Conservation (phyloP, 495 filamentous ascomycete genomes). For the Penicillium alfredii region DNA sequence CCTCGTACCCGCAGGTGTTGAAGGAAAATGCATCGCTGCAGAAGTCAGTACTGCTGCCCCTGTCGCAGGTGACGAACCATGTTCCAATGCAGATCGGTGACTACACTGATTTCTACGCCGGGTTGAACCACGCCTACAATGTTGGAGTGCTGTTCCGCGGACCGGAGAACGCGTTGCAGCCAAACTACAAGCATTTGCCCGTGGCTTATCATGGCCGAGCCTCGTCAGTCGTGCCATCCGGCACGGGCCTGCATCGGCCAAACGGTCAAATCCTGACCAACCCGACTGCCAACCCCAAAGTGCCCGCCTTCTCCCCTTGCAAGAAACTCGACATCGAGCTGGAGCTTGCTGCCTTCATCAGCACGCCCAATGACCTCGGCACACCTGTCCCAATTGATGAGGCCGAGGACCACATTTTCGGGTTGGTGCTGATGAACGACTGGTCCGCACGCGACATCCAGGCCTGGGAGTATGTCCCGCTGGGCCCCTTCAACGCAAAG, state of each 20-base stretch:
- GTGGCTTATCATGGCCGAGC: conserved; percentile 85
- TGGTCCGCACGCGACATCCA: conserved; percentile 93
- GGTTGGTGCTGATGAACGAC: conserved; percentile 86
- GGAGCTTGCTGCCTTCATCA: conserved; percentile 80
- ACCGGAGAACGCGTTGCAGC: conserved; percentile 69
- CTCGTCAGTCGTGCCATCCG: conserved; percentile 71
- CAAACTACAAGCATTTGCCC: conserved; percentile 86
- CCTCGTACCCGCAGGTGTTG: conserved; percentile 53
- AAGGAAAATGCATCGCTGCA: conserved; percentile 51
- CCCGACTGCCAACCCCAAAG: conserved; percentile 53
- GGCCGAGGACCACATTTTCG: conserved; percentile 76
- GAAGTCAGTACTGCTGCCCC: conserved; percentile 47
- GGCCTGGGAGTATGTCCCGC: conserved; percentile 79
- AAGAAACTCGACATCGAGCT: conserved; percentile 78
- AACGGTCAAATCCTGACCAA: conserved; percentile 74
- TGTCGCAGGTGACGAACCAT: conserved; percentile 60
- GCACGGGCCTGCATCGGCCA: conserved; percentile 69
- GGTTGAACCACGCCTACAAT: conserved; percentile 79
- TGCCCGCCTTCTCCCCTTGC: conserved; percentile 57
- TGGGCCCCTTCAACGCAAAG: conserved; percentile 87
- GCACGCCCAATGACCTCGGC: conserved; percentile 60
- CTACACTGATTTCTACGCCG: conserved; percentile 98
- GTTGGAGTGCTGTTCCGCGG: conserved; percentile 82
- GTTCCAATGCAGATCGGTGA: conserved; percentile 90
- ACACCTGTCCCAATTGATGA: conserved; percentile 54